Evolutionary conservation across 164 flowering plant species (phyloP).

Genomic region (Nymphaea thermarum): DNA sequence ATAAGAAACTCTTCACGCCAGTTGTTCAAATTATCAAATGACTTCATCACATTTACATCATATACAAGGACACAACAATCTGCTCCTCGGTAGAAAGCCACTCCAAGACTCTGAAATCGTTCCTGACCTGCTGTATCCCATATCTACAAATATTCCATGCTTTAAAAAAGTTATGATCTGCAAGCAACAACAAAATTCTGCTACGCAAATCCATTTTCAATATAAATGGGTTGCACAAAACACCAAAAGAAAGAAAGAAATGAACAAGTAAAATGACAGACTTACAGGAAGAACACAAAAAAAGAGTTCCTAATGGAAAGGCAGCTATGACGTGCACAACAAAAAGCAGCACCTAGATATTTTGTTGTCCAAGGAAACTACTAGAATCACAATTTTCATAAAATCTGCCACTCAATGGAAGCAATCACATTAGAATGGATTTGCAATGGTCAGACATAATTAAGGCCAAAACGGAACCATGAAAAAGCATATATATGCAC

Average conservation of each 20-base stretch:
- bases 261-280: background rate
- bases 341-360: background rate
- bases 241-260: background rate
- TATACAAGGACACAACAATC: constrained; percentile 97
- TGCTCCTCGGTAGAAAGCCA: constrained; percentile 94
- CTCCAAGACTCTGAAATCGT: constrained; percentile 91
- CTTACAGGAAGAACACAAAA: background rate
- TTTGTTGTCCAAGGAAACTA: no score
- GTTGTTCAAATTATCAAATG: constrained; percentile 79
- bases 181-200: no score
- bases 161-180: background rate
- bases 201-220: background rate
- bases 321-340: background rate
- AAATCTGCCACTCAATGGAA: no score
- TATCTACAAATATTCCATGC: constrained; percentile 27
- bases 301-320: background rate
- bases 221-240: background rate
- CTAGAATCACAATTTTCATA: no score
- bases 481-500: no score
- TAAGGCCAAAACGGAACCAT: no score
- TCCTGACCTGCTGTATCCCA: constrained; percentile 99
- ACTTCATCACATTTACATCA: constrained; percentile 83
- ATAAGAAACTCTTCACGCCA: constrained; percentile 96
- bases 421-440: no score
- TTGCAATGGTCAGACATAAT: no score